Conservation (phyloP, 129 eudicot genomes). For the Centrapalus pauciflorus region DNA sequence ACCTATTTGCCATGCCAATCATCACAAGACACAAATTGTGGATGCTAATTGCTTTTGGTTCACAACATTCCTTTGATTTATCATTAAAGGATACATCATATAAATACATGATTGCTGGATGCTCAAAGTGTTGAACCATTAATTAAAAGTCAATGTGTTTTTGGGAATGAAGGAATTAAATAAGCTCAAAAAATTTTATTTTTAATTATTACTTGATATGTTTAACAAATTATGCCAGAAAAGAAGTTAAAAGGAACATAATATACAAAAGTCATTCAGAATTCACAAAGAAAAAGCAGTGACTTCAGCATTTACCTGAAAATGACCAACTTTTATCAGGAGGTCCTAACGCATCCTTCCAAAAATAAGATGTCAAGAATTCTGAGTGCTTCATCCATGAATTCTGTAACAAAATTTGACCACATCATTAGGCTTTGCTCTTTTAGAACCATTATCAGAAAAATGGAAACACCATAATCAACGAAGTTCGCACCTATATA, state of each 20-base stretch:
- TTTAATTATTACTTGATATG: background rate
- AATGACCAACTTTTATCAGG: background rate
- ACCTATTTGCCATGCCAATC: background rate
- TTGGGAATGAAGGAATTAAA: background rate
- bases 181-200: background rate
- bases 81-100: background rate
- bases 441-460: background rate
- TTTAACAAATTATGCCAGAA: background rate
- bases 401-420: slow-evolving; percentile 18
- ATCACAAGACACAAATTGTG: background rate
- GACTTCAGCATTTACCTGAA: slow-evolving; percentile 16
- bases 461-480: background rate
- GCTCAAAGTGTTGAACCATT: no score
- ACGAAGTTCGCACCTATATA: slow-evolving; percentile 17
- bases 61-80: background rate
- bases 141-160: background rate
- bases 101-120: no score
- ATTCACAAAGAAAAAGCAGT: background rate
- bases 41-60: background rate
- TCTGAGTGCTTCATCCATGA: slow-evolving; percentile 14
- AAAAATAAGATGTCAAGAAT: slow-evolving; percentile 10
- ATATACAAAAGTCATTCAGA: background rate
- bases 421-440: slow-evolving; percentile 9
- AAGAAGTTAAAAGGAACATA: background rate
- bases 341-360: slow-evolving; percentile 10